Evolutionary conservation across 345 rosid genomes (phyloP).

Genomic region (Hibiscus trionum): DNA sequence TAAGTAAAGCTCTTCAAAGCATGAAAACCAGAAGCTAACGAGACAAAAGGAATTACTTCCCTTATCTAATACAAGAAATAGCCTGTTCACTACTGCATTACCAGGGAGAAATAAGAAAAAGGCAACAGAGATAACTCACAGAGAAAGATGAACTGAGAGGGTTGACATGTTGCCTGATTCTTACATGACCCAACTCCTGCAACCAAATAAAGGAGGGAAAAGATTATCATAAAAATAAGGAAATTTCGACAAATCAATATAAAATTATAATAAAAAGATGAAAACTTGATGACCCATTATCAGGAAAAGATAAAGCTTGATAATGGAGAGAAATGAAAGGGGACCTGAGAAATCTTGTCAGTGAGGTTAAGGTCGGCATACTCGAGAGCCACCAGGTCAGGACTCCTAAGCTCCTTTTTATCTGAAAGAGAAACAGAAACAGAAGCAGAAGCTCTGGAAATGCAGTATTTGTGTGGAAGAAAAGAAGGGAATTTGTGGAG

Average conservation of each 20-base stretch:
- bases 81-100: neutral
- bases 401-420: slow-evolving; percentile 36
- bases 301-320: neutral
- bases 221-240: neutral
- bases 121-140: slow-evolving; percentile 30
- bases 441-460: slow-evolving; percentile 10
- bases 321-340: neutral
- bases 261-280: neutral
- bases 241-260: neutral
- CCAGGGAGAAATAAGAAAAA: neutral
- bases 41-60: neutral
- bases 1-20: neutral
- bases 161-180: slow-evolving; percentile 92
- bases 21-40: neutral
- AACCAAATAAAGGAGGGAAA: slow-evolving; percentile 2
- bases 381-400: slow-evolving; percentile 63
- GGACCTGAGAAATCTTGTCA: slow-evolving; percentile 46
- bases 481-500: slow-evolving; percentile 13
- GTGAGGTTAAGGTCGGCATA: slow-evolving; percentile 58
- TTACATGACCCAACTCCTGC: slow-evolving; percentile 72
- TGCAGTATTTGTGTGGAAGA: slow-evolving; percentile 5
- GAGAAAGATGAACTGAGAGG: slow-evolving; percentile 77
- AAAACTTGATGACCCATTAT: neutral
- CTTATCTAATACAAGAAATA: neutral
- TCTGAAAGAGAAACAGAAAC: slow-evolving; percentile 12